Percentiles rank a stretch among this genome's conserved stretches.
Conservation (phyloP, 2,329 filamentous ascomycete genomes). For the Aspergillus fumigatus region DNA sequence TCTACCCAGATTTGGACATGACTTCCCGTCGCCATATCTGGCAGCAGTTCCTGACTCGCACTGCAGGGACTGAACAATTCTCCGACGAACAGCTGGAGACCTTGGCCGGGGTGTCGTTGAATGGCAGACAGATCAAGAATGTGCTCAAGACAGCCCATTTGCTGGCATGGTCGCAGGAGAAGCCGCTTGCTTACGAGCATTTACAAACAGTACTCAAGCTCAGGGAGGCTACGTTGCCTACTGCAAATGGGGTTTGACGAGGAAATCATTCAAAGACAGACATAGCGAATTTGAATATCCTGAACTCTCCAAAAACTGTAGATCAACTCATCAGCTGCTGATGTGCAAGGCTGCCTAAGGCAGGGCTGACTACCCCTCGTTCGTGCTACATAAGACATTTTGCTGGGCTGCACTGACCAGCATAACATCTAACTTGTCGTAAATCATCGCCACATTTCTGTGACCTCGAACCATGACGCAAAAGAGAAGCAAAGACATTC, state of each 20-base stretch:
- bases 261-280: neutral
- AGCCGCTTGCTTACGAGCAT: slow-evolving; percentile 16
- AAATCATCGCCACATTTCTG: no score
- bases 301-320: neutral
- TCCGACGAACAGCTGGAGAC: slow-evolving; percentile 19
- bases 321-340: neutral
- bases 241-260: neutral
- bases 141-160: slow-evolving; percentile 41
- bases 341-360: no score
- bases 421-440: no score
- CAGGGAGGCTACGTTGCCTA: neutral
- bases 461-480: neutral
- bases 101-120: slow-evolving; percentile 20
- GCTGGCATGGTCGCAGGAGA: slow-evolving; percentile 27
- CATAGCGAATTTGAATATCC: neutral
- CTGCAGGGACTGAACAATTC: slow-evolving; percentile 15
- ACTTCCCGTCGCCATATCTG: slow-evolving; percentile 39
- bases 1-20: slow-evolving; percentile 39
- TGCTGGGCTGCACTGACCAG: no score
- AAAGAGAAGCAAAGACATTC: neutral
- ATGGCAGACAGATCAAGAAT: slow-evolving; percentile 44
- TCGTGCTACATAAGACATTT: no score
- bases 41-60: slow-evolving; percentile 39
- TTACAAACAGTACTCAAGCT: slow-evolving; percentile 17
- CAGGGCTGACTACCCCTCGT: no score